Evolutionary conservation across 1,139 yeast genomes (phyloP).

Genomic region (Petasospora fabianii): DNA sequence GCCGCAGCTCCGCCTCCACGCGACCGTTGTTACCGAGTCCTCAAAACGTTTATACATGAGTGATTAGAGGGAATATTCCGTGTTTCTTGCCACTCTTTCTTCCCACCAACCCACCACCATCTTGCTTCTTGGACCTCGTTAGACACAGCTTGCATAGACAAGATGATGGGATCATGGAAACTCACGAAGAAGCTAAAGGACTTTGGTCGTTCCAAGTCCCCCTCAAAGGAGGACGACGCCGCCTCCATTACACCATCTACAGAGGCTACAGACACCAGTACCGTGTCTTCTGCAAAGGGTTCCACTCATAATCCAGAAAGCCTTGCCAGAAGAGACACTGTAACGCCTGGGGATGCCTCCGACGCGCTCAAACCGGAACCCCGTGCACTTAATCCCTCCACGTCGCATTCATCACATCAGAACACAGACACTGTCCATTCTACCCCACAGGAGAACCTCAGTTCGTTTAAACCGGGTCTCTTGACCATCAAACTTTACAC

Average conservation of each 20-base stretch:
- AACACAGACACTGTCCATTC: conserved; percentile 2
- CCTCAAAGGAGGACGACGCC: conserved; percentile 15
- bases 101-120: background rate
- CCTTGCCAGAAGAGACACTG: conserved; percentile 14
- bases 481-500: conserved; percentile 66
- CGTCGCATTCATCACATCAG: conserved; percentile 14
- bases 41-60: background rate
- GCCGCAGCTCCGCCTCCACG: background rate
- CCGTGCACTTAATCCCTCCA: conserved; percentile 2
- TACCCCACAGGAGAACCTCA: conserved; percentile 12
- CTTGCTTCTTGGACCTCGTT: background rate
- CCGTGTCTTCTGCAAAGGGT: conserved; percentile 6
- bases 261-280: conserved; percentile 2
- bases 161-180: conserved; percentile 32
- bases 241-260: conserved; percentile 3
- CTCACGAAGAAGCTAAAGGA: conserved; percentile 32
- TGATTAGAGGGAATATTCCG: too few species aligned
- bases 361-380: background rate
- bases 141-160: conserved; percentile 1
- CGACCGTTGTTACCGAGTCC: background rate
- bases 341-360: conserved; percentile 6
- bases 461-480: conserved; percentile 55
- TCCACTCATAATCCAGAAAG: conserved; percentile 9
- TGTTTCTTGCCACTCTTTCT: background rate
- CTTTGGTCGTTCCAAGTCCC: conserved; percentile 25